Conservation (phyloP, 2,329 filamentous ascomycete species). For the Clonostachys sp. region DNA sequence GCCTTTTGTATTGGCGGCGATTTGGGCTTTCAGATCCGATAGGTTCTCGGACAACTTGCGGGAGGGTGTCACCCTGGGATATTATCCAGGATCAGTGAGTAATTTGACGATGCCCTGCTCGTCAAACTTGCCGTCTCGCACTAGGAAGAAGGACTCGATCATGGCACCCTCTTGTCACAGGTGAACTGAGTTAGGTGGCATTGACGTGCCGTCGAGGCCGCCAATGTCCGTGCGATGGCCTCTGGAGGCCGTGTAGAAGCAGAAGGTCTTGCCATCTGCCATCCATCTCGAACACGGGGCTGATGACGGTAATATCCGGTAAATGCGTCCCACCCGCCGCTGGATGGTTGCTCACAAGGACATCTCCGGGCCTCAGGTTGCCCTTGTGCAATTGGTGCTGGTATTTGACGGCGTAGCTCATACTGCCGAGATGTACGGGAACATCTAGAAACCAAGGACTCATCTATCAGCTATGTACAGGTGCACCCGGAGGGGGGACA, state of each 20-base stretch:
- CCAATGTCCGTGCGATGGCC: constrained; percentile 27
- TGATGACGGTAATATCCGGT: constrained; percentile 17
- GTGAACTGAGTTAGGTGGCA: constrained; percentile 65
- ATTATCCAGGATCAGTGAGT: constrained; percentile 26
- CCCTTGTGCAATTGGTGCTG: constrained; percentile 66
- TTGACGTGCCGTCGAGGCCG: constrained; percentile 68
- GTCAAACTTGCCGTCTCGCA: constrained; percentile 15
- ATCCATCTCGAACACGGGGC: constrained; percentile 17
- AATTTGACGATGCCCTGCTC: constrained; percentile 48
- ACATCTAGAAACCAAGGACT: constrained; percentile 39
- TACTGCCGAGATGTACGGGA: constrained; percentile 72
- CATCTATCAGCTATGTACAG: no score
- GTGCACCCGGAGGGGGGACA: no score
- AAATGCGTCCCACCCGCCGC: constrained; percentile 37
- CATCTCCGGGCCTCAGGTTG: constrained; percentile 68
- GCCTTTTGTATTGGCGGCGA: constrained; percentile 81
- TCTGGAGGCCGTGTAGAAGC: constrained; percentile 24
- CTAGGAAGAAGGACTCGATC: constrained; percentile 35
- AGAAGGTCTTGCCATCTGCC: constrained; percentile 17
- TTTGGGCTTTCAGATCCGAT: constrained; percentile 81
- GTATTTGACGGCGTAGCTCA: constrained; percentile 70
- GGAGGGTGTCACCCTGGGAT: constrained; percentile 41
- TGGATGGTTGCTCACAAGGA: constrained; percentile 61
- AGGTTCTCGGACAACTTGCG: constrained; percentile 77
- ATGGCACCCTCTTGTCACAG: constrained; percentile 54